Percentiles rank a stretch among this genome's conserved stretches.
These are phyloP conservation scores for Herpomyces periplanetae DNA, from an alignment of 2,329 filamentous ascomycete species.

Conservation along the genomic window DNA sequence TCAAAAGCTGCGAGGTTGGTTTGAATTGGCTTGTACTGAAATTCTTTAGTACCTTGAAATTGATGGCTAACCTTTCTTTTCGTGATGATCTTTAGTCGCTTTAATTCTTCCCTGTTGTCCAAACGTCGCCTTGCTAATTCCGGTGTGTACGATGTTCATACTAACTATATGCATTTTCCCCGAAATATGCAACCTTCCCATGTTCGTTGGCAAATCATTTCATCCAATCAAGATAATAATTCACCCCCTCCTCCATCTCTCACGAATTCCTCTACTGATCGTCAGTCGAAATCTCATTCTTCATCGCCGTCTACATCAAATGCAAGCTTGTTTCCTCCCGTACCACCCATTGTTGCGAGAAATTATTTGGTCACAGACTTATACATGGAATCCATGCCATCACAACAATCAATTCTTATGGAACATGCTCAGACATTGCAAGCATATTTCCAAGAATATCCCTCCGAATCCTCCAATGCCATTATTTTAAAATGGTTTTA, in stretches of 20 bases:
- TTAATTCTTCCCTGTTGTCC: constrained; percentile 33
- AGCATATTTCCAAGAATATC: too few relatives aligned
- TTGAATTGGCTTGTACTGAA: not conserved
- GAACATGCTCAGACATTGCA: too few relatives aligned
- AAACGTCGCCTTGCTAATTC: constrained; percentile 24
- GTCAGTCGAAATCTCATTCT: constrained; percentile 4
- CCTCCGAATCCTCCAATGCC: too few relatives aligned
- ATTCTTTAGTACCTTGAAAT: constrained; percentile 1
- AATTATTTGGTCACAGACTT: constrained; percentile 23
- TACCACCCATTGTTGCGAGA: constrained; percentile 16
- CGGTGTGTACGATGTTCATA: constrained; percentile 73
- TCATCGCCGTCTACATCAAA: too few relatives aligned
- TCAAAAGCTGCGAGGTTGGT: constrained; percentile 51
- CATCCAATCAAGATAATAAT: constrained; percentile 8
- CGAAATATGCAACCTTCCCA: constrained; percentile 60
- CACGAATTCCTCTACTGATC: constrained; percentile 6
- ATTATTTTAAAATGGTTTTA: too few relatives aligned
- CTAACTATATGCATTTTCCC: constrained; percentile 61
- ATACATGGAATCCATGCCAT: constrained; percentile 15
- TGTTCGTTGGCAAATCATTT: constrained; percentile 35
- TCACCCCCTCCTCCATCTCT: constrained; percentile 5
- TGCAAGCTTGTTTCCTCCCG: constrained; percentile 13
- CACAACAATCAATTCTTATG: too few relatives aligned
- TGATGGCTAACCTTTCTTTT: constrained; percentile 3
- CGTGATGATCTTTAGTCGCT: constrained; percentile 17